Evolutionary conservation across 2,329 filamentous ascomycete genomes (phyloP).

Genomic region (Hymenoscyphus occultus): DNA sequence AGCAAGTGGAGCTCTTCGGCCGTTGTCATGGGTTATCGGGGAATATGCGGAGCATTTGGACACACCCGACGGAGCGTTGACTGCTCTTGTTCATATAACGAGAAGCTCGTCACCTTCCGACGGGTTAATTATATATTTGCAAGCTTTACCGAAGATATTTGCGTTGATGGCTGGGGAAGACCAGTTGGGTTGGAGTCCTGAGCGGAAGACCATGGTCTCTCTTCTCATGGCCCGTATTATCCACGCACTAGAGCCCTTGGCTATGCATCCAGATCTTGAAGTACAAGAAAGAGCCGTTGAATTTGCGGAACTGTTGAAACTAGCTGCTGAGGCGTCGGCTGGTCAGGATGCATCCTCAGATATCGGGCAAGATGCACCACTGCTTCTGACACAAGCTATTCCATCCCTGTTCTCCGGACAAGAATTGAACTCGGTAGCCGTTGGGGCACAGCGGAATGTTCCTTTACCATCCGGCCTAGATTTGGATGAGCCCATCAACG

Average conservation of each 20-base stretch:
- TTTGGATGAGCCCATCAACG: constrained; percentile 78
- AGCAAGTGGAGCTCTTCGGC: constrained; percentile 66
- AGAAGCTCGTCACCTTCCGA: constrained; percentile 53
- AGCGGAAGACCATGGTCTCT: constrained; percentile 70
- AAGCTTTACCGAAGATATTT: constrained; percentile 84
- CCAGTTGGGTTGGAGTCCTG: constrained; percentile 64
- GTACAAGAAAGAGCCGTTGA: constrained; percentile 94
- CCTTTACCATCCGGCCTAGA: constrained; percentile 73
- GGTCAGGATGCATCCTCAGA: constrained; percentile 59
- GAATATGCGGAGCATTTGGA: constrained; percentile 77
- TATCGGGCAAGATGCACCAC: constrained; percentile 64
- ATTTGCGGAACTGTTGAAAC: constrained; percentile 82
- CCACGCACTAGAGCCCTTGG: constrained; percentile 75
- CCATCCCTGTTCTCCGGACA: constrained; percentile 82
- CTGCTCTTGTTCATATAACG: constrained; percentile 67
- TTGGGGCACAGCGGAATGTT: constrained; percentile 80
- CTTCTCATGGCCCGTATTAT: constrained; percentile 80
- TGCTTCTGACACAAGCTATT: constrained; percentile 86
- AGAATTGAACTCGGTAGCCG: constrained; percentile 88
- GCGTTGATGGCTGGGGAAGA: constrained; percentile 66
- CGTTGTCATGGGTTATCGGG: constrained; percentile 80
- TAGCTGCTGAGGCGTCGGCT: constrained; percentile 77
- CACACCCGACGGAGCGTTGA: constrained; percentile 69
- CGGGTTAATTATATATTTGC: constrained; percentile 74
- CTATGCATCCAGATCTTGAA: constrained; percentile 81